Evolutionary conservation across 352 stramenopile genomes (phyloP).

Genomic region (Globisporangium iwayamae): DNA sequence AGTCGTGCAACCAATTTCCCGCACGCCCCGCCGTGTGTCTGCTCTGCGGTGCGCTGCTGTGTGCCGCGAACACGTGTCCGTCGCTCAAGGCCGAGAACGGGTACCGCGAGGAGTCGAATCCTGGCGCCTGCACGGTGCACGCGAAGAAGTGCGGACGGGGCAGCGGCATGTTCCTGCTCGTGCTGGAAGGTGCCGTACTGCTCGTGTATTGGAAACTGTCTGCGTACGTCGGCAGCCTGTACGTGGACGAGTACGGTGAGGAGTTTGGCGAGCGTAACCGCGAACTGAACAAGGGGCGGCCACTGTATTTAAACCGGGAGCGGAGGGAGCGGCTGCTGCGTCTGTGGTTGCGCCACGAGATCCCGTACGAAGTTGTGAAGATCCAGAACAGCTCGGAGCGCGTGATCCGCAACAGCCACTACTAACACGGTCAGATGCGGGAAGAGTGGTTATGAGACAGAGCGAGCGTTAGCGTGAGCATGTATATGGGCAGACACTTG

Average conservation of each 20-base stretch:
- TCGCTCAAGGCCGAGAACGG: conserved; percentile 69
- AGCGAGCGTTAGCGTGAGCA: neutral
- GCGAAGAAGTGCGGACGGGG: conserved; percentile 83
- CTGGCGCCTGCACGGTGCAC: conserved; percentile 78
- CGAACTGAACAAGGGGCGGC: conserved; percentile 75
- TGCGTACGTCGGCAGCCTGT: conserved; percentile 78
- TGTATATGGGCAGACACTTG: neutral
- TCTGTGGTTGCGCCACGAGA: conserved; percentile 77
- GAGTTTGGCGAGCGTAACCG: conserved; percentile 84
- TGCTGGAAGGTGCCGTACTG: conserved; percentile 80
- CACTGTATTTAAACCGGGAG: conserved; percentile 76
- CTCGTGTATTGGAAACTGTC: conserved; percentile 87
- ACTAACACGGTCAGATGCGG: conserved; percentile 29
- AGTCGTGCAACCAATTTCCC: conserved; percentile 72
- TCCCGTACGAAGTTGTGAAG: conserved; percentile 85
- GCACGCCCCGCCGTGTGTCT: conserved; percentile 80
- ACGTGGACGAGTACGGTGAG: conserved; percentile 87
- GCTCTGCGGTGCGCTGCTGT: conserved; percentile 78
- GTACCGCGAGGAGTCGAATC: conserved; percentile 77
- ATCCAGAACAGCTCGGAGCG: conserved; percentile 88
- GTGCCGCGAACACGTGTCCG: conserved; percentile 76
- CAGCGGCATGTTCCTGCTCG: conserved; percentile 79
- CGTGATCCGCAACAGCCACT: conserved; percentile 86
- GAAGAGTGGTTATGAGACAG: neutral
- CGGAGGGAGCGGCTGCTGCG: conserved; percentile 65